These are phyloP conservation scores for Candida wancherniae DNA, from an alignment of 805 yeast species.

Conservation along the genomic window DNA sequence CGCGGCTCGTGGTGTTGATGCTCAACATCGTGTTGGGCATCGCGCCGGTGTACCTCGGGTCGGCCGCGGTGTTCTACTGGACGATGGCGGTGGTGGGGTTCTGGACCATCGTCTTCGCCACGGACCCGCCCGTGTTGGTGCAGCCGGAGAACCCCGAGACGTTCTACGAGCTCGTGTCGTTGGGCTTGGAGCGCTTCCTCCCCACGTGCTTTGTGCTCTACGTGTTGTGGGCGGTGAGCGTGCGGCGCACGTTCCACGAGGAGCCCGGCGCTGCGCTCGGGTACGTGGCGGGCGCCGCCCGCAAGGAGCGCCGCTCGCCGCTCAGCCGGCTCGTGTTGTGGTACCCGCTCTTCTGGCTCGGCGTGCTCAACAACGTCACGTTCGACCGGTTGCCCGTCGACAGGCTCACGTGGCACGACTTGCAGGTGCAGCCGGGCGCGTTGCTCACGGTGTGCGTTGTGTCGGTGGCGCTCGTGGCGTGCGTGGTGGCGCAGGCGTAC, in stretches of 20 bases:
- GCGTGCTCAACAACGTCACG: conserved; percentile 78
- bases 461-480: conserved; percentile 37
- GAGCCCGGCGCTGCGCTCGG: conserved; percentile 3
- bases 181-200: conserved; percentile 67
- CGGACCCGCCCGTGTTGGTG: conserved; percentile 72
- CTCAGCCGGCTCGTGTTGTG: conserved; percentile 50
- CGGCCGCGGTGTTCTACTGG: conserved; percentile 49
- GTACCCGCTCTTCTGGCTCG: conserved; percentile 82
- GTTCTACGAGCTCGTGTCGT: conserved; percentile 59
- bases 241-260: conserved; percentile 41
- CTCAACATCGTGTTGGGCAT: conserved; percentile 59
- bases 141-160: conserved; percentile 50
- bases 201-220: conserved; percentile 71
- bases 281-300: not conserved
- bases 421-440: conserved; percentile 75
- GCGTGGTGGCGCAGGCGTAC: conserved; percentile 70
- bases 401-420: conserved; percentile 66
- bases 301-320: conserved; percentile 36
- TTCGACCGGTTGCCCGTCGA: conserved; percentile 89
- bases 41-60: conserved; percentile 54
- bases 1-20: conserved; percentile 51
- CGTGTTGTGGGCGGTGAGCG: conserved; percentile 60
- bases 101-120: conserved; percentile 73
- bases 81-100: conserved; percentile 59
- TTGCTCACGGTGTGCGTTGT: conserved; percentile 56